A percentile compares a stretch with the other conserved stretches of the same genome.
phyloP scores from a whole-genome alignment of 163 green algal genomes.

The Scenedesmus sp. region DNA sequence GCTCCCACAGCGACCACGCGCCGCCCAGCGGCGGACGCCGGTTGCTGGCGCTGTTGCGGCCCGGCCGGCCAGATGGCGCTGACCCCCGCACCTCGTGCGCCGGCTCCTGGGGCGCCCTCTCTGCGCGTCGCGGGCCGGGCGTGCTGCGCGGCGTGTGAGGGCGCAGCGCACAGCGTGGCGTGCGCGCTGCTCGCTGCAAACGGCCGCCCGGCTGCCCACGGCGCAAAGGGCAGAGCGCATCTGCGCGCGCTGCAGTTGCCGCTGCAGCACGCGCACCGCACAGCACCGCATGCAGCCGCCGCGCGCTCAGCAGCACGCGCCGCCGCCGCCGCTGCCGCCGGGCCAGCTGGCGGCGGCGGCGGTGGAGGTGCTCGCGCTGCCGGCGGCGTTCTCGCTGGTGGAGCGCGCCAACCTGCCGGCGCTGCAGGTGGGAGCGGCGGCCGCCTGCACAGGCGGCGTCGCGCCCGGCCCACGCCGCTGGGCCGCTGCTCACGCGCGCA shows the following conservation, averaged over 20 bases:
- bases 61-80: too few species aligned
- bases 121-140: too few species aligned
- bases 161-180: too few species aligned
- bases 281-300: background rate
- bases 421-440: conserved; percentile 9
- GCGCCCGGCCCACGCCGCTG: background rate
- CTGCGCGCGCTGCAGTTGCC: background rate
- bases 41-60: too few species aligned
- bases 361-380: conserved; percentile 27
- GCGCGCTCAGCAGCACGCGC: background rate
- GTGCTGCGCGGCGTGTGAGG: too few species aligned
- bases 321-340: conserved; percentile 2
- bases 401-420: conserved; percentile 25
- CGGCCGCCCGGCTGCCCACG: too few species aligned
- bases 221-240: too few species aligned
- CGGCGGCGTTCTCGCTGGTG: conserved; percentile 22
- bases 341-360: background rate
- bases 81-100: too few species aligned
- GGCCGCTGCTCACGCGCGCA: conserved; percentile 1
- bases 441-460: background rate
- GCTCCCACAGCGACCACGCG: too few species aligned
- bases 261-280: background rate
- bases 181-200: too few species aligned
- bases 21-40: too few species aligned
- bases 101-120: too few species aligned